Evolutionary conservation across 495 filamentous ascomycete genomes (phyloP), one percentile per base, ranked within the genome.

Genomic region (Penicillium canariense): DNA sequence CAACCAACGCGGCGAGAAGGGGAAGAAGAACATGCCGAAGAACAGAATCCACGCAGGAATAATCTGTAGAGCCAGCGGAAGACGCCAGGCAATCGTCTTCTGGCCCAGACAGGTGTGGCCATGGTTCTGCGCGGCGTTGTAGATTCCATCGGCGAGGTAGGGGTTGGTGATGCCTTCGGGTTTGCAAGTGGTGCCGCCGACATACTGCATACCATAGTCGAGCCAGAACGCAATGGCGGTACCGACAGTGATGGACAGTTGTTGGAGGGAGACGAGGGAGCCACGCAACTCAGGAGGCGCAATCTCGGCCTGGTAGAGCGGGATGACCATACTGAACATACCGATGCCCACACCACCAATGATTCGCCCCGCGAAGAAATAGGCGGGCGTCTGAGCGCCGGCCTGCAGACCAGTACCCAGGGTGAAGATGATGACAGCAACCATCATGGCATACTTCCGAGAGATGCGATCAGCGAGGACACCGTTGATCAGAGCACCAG

Each of bases 211-310:
- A 15, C 84, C 85, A 54, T 88, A 90, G 65, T 88, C 84, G 63
- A 90, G 84, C 72, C 87, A 89, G 72, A 84, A 91, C 66, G 87
- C 81, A 55, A 84, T 80, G 35, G 59, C 50, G 34, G 81, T 85
- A 43, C 79, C 86, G 85, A 88, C 89, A 25, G 86, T 90, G 52
- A 91, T 90, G 9, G 88, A 87, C 81, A 87, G 89, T 67, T 90
- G 87, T 65, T 90, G 87, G 5, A 87, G 72, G 25, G 82, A 84
- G 22, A 90, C 86, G 18, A 91, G 80, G 15, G 87, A 81, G 34
- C 88, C 88, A 57, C 88, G 83, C 55, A 87, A 86, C 63, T 87
- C 84, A 58, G 87, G 86, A 22, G 84, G 87, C 4, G 87, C 84
- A 56, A 91, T 84, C 69, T 91, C 88, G 44, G 86, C 77, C 60